Evolutionary conservation across 805 yeast species (phyloP).

Genomic region (Zygosaccharomyces rouxii): DNA sequence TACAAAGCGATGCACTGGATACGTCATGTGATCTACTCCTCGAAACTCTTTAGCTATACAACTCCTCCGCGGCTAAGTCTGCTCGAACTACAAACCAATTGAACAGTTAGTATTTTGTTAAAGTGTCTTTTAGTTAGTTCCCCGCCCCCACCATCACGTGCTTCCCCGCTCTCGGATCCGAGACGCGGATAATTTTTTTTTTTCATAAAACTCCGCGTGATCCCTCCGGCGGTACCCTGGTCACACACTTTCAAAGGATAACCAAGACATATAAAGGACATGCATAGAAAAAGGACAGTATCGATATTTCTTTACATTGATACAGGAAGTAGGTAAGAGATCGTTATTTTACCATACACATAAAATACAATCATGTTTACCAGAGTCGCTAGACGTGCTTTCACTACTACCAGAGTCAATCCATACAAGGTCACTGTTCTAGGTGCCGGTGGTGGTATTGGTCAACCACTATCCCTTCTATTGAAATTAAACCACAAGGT

Average conservation of each 20-base stretch:
- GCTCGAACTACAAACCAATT: too few species aligned
- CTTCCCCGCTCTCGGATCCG: slow-evolving; percentile 7
- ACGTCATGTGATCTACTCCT: background rate
- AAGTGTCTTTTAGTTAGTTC: background rate
- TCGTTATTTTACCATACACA: too few species aligned
- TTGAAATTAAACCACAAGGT: slow-evolving; percentile 86
- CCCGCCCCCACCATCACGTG: background rate
- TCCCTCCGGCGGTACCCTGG: background rate
- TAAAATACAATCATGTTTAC: slow-evolving; percentile 43
- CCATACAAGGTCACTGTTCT: slow-evolving; percentile 76
- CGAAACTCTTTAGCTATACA: background rate
- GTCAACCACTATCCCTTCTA: slow-evolving; percentile 80
- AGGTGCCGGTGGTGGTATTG: slow-evolving; percentile 94
- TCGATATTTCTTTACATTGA: background rate
- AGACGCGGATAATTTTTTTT: background rate
- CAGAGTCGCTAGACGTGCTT: slow-evolving; percentile 54
- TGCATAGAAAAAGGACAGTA: background rate
- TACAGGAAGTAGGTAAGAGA: too few species aligned
- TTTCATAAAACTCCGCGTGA: background rate
- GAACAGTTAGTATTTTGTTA: background rate
- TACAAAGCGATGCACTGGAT: background rate
- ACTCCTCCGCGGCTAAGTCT: too few species aligned
- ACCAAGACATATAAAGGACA: slow-evolving; percentile 2
- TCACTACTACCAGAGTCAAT: slow-evolving; percentile 60
- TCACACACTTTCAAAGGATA: background rate